These are phyloP conservation scores for Clarireedia hainanense DNA, from an alignment of 2,329 filamentous ascomycete species.

Conservation along the genomic window DNA sequence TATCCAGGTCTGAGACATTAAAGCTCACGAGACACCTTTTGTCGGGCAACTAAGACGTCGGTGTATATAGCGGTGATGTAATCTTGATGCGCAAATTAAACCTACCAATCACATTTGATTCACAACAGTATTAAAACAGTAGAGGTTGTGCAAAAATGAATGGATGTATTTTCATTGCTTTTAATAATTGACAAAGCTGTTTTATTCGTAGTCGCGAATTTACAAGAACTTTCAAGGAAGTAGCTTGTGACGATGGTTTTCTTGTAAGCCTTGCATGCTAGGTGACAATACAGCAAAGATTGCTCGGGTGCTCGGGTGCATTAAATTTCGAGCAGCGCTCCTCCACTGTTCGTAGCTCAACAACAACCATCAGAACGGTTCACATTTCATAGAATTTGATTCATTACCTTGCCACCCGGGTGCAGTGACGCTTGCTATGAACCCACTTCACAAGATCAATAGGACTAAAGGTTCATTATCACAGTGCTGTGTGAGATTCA, in stretches of 20 bases:
- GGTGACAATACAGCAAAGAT: neutral
- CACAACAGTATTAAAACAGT: neutral
- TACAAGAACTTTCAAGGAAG: no score
- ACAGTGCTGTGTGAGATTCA: no score
- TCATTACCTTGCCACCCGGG: no score
- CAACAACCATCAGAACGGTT: no score
- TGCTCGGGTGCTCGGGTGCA: no score
- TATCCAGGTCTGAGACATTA: neutral
- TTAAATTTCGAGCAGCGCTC: no score
- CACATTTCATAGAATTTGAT: no score
- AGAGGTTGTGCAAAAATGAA: neutral
- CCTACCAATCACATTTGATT: neutral
- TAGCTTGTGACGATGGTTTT: neutral
- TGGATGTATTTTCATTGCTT: neutral
- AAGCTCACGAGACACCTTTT: conserved; percentile 4
- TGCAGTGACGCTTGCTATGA: no score
- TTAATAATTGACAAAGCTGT: neutral
- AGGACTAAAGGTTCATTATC: no score
- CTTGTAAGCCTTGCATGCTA: neutral
- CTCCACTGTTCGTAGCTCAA: no score
- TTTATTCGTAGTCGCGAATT: neutral
- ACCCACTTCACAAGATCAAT: no score
- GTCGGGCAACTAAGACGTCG: conserved; percentile 6
- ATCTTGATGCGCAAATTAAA: neutral
- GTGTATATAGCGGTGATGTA: conserved; percentile 3